Evolutionary conservation across 2,329 filamentous ascomycete genomes (phyloP).

Genomic region (Bimuria novae-zelandiae): DNA sequence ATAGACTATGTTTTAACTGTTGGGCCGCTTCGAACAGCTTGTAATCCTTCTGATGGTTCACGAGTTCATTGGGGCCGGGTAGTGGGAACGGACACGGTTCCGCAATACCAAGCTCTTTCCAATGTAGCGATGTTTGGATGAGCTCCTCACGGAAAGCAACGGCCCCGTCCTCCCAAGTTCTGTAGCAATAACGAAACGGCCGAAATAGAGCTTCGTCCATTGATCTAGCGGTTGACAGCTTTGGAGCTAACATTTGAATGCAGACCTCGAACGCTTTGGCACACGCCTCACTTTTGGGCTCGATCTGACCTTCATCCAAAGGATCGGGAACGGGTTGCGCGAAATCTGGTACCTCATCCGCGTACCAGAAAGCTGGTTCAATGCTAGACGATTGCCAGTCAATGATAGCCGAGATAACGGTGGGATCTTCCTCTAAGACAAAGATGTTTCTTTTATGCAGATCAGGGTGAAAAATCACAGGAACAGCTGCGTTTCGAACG

Average conservation of each 20-base stretch:
- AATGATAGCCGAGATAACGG: constrained; percentile 46
- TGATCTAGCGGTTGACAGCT: constrained; percentile 35
- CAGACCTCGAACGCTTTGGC: constrained; percentile 41
- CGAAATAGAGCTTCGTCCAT: constrained; percentile 45
- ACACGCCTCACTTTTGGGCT: constrained; percentile 34
- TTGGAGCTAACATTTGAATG: constrained; percentile 37
- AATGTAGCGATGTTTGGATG: constrained; percentile 45
- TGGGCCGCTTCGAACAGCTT: constrained; percentile 41
- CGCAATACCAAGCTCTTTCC: constrained; percentile 46
- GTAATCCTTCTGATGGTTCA: constrained; percentile 36
- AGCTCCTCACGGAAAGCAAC: constrained; percentile 48
- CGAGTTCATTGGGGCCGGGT: constrained; percentile 31
- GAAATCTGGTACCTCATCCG: constrained; percentile 49
- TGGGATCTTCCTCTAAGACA: constrained; percentile 46
- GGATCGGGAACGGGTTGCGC: constrained; percentile 30
- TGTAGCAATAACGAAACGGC: constrained; percentile 48
- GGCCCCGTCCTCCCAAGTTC: constrained; percentile 49
- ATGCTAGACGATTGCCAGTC: constrained; percentile 51
- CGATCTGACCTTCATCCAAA: constrained; percentile 17
- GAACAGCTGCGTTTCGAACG: constrained; percentile 34
- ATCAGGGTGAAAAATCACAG: constrained; percentile 48
- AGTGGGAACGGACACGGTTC: constrained; percentile 39
- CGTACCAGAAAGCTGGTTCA: constrained; percentile 48
- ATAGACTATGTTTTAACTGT: constrained; percentile 33
- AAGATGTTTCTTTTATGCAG: constrained; percentile 51